Conservation (phyloP, 129 eudicot species). For the Arctium minus region DNA sequence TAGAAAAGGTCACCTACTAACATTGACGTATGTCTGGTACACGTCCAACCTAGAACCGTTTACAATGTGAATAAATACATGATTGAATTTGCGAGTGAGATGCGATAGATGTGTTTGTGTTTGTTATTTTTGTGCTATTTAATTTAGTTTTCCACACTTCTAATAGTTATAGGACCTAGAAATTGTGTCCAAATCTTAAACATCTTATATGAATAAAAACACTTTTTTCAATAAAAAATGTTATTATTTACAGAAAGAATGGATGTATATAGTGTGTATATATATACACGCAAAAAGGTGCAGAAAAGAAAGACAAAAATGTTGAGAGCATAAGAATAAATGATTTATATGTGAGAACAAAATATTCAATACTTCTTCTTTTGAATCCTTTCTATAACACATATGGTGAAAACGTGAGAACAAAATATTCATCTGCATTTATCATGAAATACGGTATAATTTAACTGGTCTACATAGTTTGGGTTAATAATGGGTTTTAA, state of each 20-base stretch:
- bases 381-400: too few species aligned
- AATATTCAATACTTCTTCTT: too few species aligned
- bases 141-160: background rate
- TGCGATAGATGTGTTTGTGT: background rate
- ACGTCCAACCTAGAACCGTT: too few species aligned
- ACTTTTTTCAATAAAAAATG: background rate
- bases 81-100: background rate
- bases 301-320: background rate
- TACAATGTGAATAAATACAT: too few species aligned
- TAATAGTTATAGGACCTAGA: background rate
- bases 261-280: too few species aligned
- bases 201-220: background rate
- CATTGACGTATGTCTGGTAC: background rate
- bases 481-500: too few species aligned
- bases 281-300: too few species aligned
- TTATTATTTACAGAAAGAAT: background rate
- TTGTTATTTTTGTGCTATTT: background rate
- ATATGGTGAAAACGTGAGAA: too few species aligned
- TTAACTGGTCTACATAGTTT: too few species aligned
- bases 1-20: background rate
- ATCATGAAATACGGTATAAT: too few species aligned
- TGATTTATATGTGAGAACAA: background rate
- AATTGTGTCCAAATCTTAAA: background rate
- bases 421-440: too few species aligned
- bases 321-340: background rate